Conservation (phyloP, 345 rosid species). For the Brassica rapa region DNA sequence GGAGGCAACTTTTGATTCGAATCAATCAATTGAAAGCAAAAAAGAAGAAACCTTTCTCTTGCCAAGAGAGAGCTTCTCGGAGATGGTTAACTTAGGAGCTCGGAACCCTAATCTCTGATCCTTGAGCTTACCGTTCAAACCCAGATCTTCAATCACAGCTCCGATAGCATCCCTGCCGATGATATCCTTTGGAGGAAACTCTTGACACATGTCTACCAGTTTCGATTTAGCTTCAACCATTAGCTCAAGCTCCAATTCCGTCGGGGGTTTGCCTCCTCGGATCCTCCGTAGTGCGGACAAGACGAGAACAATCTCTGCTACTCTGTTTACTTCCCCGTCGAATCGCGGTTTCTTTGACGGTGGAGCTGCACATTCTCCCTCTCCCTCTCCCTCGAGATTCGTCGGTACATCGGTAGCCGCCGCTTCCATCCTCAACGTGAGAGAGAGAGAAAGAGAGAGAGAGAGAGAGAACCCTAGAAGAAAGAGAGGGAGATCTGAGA, state of each 20-base stretch:
- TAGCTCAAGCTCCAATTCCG: slow-evolving; percentile 64
- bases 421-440: slow-evolving; percentile 23
- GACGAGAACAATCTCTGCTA: slow-evolving; percentile 87
- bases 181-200: slow-evolving; percentile 67
- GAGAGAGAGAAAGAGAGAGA: slow-evolving; percentile 9
- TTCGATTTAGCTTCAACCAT: slow-evolving; percentile 84
- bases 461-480: slow-evolving; percentile 34
- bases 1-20: neutral
- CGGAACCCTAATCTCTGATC: slow-evolving; percentile 75
- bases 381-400: slow-evolving; percentile 15
- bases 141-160: slow-evolving; percentile 82
- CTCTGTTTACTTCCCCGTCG: slow-evolving; percentile 48
- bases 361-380: slow-evolving; percentile 25
- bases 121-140: slow-evolving; percentile 60
- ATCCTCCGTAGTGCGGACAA: slow-evolving; percentile 76
- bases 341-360: slow-evolving; percentile 48
- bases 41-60: slow-evolving; percentile 63
- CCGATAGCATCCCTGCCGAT: slow-evolving; percentile 63
- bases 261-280: slow-evolving; percentile 78
- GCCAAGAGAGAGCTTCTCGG: slow-evolving; percentile 65
- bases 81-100: slow-evolving; percentile 63
- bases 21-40: neutral
- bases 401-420: slow-evolving; percentile 2
- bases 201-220: slow-evolving; percentile 60
- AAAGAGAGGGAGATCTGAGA: slow-evolving; percentile 32